Evolutionary conservation across 176 grass and related monocot genomes (phyloP), one percentile per base, ranked within the genome.

Genomic region (Alloteropsis semialata): DNA sequence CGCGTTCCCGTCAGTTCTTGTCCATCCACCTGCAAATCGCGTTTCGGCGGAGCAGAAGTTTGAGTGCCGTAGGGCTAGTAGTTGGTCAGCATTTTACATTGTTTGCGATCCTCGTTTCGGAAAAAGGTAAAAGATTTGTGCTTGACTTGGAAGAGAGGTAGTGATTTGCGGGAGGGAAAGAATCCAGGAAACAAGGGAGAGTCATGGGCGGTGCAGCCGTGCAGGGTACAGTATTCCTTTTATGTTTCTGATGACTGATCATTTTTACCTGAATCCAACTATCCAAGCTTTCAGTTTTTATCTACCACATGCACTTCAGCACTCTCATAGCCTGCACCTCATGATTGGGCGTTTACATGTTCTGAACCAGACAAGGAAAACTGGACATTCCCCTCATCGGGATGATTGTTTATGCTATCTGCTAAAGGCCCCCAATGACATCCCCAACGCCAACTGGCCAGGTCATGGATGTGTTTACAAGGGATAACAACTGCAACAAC

Each of bases 161-260:
- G 62, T 77, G 33, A 58, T 43, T 7, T 15, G 60, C 34, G 54
- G 37, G 82, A 76, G 63, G 72, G 33, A 57, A 68, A 69, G 82
- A 6, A 67, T 68, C 82, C 2, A 16, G 46, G 21, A 13, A 4
- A 0, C 1, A 27, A 11, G 3, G 9, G 0, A 17, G 2, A 22
- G 71, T 39, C 53, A 75, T 16, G 46, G 6, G 15, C 11, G 41
- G 22, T 24, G 39, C 66, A 69, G 15, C 11, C 24, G 22, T 24
- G 39, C 66, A 69, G 13, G 62, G 10, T 25, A 9, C 32, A 37
- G 16, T 37, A 8, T 21, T 4, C 2, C n/a, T n/a, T 65, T 36
- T 7, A 3, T 19, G 32, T 65, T 36, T 16, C 27, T 16, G 3
- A n/a, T n/a, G 3, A 61, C 58, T 32, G 58, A 61, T 51, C 49